Evolutionary conservation across 352 stramenopile genomes (phyloP), one percentile per base, ranked within the genome.

Genomic region (Phytophthora ramorum): DNA sequence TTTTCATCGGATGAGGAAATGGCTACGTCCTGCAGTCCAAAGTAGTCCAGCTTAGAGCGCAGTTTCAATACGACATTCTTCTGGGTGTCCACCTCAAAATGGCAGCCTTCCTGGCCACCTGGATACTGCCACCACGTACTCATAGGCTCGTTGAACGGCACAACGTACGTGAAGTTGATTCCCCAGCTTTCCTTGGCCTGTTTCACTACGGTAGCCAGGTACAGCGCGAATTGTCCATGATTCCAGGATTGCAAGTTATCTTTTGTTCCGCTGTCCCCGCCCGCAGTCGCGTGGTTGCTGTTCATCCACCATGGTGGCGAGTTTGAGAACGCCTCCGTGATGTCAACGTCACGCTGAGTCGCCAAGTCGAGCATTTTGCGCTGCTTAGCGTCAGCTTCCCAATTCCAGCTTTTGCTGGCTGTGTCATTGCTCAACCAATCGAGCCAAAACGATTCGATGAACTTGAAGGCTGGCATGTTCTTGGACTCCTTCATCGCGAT

Each of bases 221-320:
- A 90, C 14, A 79, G 5, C 0, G 76, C 76, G 32, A 90, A 88
- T 20, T 69, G 35, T 1, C 74, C 63, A n/a, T 81, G 58, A 58
- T 83, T 85, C 76, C 74, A 83, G 28, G 52, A 58, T 40, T 84
- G 71, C 9, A 88, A 55, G 43, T 90, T 90, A 55, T 85, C 76
- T 20, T 72, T 72, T 7, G 54, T 69, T 20, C 78, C 68, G 6
- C 61, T 70, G 16, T 65, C 56, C 37, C 69, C 78, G 35, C 81
- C 81, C 12, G 81, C 78, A 12, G 79, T 79, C 0, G 78, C 75
- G 47, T 79, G 63, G 58, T 88, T 88, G 56, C 67, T 73, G 30
- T 63, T 84, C 81, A 88, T 90, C 81, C 81, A 90, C 81, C 81
- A 90, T 12, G 81, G 81, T 5, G 78, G 78, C 41, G 81, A 76